Percentiles rank a stretch among this genome's conserved stretches.
These are phyloP conservation scores for Cyclotella distinguenda DNA, from an alignment of 108 stramenopile genomes.

Conservation along the genomic window DNA sequence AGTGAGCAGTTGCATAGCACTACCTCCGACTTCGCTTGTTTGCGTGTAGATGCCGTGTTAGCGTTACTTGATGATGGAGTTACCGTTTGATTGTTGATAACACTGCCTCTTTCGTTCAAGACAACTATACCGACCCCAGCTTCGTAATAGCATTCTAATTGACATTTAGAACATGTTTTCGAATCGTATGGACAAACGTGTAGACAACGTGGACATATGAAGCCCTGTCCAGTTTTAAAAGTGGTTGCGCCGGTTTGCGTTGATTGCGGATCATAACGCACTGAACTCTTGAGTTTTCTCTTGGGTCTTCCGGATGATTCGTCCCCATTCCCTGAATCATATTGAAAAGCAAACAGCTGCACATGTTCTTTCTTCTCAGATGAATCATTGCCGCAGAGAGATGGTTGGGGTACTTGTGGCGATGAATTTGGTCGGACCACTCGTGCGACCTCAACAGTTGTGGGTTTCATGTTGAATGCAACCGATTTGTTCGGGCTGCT, in stretches of 20 bases:
- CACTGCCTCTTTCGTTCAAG: constrained; percentile 5
- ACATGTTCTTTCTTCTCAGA: constrained; percentile 4
- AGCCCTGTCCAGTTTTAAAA: constrained; percentile 10
- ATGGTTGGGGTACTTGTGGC: constrained; percentile 1
- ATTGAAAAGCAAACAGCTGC: constrained; percentile 16
- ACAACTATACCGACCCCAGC: constrained; percentile 11
- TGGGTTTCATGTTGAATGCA: constrained; percentile 10
- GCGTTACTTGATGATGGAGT: not conserved
- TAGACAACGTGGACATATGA: constrained; percentile 20
- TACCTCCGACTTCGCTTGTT: not conserved
- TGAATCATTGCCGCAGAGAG: constrained; percentile 1
- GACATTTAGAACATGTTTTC: constrained; percentile 14
- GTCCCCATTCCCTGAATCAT: constrained; percentile 4
- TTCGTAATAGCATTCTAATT: constrained; percentile 23
- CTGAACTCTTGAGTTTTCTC: constrained; percentile 17
- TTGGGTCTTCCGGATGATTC: constrained; percentile 8
- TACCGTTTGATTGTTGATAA: not conserved
- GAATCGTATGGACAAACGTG: constrained; percentile 21
- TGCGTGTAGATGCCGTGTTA: not conserved
- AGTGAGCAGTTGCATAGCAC: constrained; percentile 34
- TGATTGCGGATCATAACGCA: constrained; percentile 4
- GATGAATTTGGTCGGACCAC: not conserved
- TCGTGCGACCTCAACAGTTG: constrained; percentile 2
- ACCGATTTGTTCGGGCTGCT: constrained; percentile 21
- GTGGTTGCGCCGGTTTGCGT: not conserved